A percentile compares a stretch with the other conserved stretches of the same genome.
phyloP scores from a whole-genome alignment of 352 stramenopile genomes.

The Halophytophthora batemanensis region DNA sequence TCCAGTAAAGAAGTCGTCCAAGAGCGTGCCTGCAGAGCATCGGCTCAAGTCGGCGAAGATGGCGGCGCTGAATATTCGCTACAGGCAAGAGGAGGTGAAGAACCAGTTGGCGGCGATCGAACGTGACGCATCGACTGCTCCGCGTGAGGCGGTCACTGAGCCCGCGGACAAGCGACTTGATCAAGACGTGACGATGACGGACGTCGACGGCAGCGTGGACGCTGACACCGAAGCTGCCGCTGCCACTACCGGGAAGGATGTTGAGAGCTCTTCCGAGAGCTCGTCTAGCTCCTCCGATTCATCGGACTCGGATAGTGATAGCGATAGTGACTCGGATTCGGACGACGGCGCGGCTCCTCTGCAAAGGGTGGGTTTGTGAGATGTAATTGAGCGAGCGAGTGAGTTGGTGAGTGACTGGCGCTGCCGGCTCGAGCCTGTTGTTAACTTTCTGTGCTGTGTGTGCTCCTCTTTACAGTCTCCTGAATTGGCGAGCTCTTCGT shows the following conservation, averaged over 20 bases:
- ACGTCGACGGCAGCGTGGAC: constrained; percentile 28
- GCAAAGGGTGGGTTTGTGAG: constrained; percentile 79
- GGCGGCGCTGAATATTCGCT: constrained; percentile 70
- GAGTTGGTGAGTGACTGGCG: constrained; percentile 20
- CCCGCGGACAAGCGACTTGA: constrained; percentile 26
- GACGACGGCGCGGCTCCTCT: constrained; percentile 71
- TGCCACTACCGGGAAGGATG: constrained; percentile 26
- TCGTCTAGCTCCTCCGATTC: constrained; percentile 81
- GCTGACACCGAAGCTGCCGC: constrained; percentile 28
- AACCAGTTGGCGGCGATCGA: constrained; percentile 77
- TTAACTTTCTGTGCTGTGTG: constrained; percentile 25
- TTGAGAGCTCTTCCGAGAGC: constrained; percentile 49
- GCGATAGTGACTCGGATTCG: constrained; percentile 85
- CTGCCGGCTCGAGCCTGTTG: constrained; percentile 16
- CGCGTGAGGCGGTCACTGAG: constrained; percentile 10
- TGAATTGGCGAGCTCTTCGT: constrained; percentile 49
- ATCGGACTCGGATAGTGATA: constrained; percentile 83
- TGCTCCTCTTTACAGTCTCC: constrained; percentile 42
- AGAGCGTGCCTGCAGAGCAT: constrained; percentile 54
- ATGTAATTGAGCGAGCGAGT: constrained; percentile 50
- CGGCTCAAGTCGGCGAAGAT: constrained; percentile 81
- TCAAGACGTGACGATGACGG: constrained; percentile 51
- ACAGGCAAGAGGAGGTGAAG: constrained; percentile 76
- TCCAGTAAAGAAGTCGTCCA: constrained; percentile 47
- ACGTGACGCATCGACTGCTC: constrained; percentile 18